Base-by-base conservation (phyloP, 2,329 filamentous ascomycete species). In the Aspergillus piperis region DNA sequence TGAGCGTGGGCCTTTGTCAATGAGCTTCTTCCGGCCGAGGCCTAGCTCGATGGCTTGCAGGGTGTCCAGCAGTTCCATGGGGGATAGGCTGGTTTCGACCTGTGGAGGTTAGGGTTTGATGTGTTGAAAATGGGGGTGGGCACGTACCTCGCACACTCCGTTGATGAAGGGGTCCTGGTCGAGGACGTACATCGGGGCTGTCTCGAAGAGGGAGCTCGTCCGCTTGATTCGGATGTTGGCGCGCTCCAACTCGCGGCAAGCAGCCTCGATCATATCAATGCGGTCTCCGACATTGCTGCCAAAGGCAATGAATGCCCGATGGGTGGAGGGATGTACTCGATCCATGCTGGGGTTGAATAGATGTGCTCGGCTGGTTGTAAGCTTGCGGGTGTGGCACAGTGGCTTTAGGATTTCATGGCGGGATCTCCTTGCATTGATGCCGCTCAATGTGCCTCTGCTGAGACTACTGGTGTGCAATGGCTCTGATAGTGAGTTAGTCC, bases 271-370 rank as follows among this genome's bases (percentile, higher is more conserved):
- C 85, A 89, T 90, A 44, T 83, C 84, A 54, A 96, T 84, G 44
- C 93, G 88, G 73, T 98, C 88, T 4, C 93, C 94, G 54, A 98
- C 77, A 75, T 99, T 99, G 78, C 93, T 96, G 0, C 95, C 95
- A 6, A 99, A 81, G 7, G 94, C 95, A 69, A 99, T 86, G 73
- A 91, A 96, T 0, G 90, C 92, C 57, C 76, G 75, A 63, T 78
- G 79, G 51, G 57, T 58, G 36, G 52, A 30, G 48, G 59, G 57
- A 13, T 63, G 68, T 27, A 51, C 50, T 27, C 58, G 51, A 38
- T 64, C 57, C 69, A 70, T 70, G 8, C 57, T 55, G 27, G 60
- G 15, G n/a, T 64, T 60, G 51, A 64, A 62, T 11, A 41, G 54
- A 11, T 41, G 58, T 32, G 52, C 36, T 38, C 32, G 59, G 23